Evolutionary conservation across 176 grass and related monocot species (phyloP).

Genomic region (Phoenix roebelenii): DNA sequence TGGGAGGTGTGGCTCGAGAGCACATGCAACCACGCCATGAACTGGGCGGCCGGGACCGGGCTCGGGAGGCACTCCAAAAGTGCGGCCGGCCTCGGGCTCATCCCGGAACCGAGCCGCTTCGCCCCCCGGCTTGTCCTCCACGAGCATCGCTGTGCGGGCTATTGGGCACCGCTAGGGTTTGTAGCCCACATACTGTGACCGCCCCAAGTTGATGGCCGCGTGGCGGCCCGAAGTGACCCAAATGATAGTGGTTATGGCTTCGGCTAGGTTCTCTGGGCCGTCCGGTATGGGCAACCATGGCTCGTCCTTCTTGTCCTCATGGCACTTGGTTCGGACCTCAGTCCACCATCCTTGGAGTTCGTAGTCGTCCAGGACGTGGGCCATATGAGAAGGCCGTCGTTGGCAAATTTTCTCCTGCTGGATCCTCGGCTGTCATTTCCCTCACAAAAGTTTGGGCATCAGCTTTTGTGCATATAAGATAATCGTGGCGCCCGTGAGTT

Average conservation of each 20-base stretch:
- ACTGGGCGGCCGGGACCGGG: constrained; percentile 47
- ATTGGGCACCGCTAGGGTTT: constrained; percentile 68
- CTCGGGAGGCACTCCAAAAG: constrained; percentile 48
- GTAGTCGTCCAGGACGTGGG: constrained; percentile 26
- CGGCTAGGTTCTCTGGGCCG: constrained; percentile 22
- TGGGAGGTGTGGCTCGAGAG: constrained; percentile 57
- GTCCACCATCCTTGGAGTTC: constrained; percentile 74
- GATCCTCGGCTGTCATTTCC: no score
- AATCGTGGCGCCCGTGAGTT: no score
- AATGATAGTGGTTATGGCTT: constrained; percentile 60
- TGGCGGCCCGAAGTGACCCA: constrained; percentile 77
- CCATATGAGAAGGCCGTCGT: no score
- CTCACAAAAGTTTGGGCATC: no score
- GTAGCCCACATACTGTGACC: constrained; percentile 75
- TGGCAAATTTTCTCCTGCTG: no score
- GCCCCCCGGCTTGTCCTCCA: constrained; percentile 34
- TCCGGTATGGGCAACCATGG: constrained; percentile 67
- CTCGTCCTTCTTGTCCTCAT: constrained; percentile 90
- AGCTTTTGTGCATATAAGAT: no score
- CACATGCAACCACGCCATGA: constrained; percentile 71
- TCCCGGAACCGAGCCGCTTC: constrained; percentile 28
- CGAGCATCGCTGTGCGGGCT: constrained; percentile 54
- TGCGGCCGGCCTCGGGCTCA: constrained; percentile 26
- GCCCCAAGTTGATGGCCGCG: constrained; percentile 81
- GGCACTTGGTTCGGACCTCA: constrained; percentile 69